These are phyloP conservation scores for Evernia prunastri DNA, from an alignment of 495 filamentous ascomycete genomes.

Conservation along the genomic window DNA sequence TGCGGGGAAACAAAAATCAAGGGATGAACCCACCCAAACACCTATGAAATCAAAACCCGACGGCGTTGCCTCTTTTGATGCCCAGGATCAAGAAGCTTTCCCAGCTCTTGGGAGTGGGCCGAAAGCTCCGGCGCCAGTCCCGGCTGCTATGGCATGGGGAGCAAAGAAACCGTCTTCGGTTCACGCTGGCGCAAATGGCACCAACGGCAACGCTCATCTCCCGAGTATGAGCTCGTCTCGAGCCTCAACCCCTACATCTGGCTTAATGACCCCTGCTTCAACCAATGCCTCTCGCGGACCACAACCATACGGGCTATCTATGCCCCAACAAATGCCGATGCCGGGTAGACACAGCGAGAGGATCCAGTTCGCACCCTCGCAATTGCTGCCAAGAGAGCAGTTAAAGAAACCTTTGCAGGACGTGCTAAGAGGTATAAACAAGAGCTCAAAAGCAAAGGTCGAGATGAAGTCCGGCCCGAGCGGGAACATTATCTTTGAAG, in stretches of 20 bases:
- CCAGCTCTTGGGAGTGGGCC: constrained; percentile 74
- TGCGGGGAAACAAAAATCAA: constrained; percentile 55
- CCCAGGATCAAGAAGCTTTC: constrained; percentile 82
- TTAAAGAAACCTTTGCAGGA: constrained; percentile 77
- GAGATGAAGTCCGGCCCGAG: constrained; percentile 61
- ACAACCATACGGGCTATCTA: constrained; percentile 27
- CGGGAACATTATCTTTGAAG: constrained; percentile 69
- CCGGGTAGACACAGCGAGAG: constrained; percentile 74
- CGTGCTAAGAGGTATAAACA: constrained; percentile 80
- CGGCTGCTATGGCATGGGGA: constrained; percentile 61
- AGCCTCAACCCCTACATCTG: constrained; percentile 53
- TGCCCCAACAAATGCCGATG: constrained; percentile 57
- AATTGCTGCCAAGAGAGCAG: constrained; percentile 65
- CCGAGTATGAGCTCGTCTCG: constrained; percentile 40
- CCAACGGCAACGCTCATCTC: constrained; percentile 38
- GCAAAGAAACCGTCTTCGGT: constrained; percentile 48
- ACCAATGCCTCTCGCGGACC: constrained; percentile 30
- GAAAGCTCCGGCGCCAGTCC: constrained; percentile 52
- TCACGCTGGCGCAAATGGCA: constrained; percentile 57
- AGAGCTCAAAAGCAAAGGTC: constrained; percentile 76
- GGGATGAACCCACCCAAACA: constrained; percentile 30
- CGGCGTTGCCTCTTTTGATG: constrained; percentile 55
- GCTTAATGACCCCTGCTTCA: constrained; percentile 50
- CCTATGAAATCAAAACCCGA: constrained; percentile 39
- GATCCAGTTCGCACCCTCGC: constrained; percentile 60